A percentile compares a stretch with the other conserved stretches of the same genome.
Conservation (phyloP, 345 rosid species). For the Camelina sativa region DNA sequence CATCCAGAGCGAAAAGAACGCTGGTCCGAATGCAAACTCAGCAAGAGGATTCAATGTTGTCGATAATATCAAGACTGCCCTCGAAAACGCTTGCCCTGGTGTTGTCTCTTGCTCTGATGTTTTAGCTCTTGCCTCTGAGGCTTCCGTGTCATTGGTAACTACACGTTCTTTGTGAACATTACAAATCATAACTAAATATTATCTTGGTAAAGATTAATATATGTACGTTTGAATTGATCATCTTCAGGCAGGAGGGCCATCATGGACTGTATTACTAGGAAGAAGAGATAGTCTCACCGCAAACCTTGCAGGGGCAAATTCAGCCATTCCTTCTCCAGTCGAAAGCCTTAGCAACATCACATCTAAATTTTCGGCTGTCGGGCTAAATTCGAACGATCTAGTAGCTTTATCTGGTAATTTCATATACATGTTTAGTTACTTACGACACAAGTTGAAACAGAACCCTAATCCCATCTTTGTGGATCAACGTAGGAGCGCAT, state of each 20-base stretch:
- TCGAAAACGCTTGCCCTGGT: slow-evolving; percentile 69
- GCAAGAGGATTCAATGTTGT: slow-evolving; percentile 68
- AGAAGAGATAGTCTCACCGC: slow-evolving; percentile 48
- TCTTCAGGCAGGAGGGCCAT: slow-evolving; percentile 47
- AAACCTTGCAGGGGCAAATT: slow-evolving; percentile 31
- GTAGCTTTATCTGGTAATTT: slow-evolving; percentile 43
- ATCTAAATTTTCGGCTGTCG: slow-evolving; percentile 35
- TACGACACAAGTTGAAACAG: background rate
- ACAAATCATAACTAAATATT: background rate
- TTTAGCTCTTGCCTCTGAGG: slow-evolving; percentile 71
- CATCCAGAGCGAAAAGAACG: slow-evolving; percentile 68
- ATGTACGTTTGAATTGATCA: slow-evolving; percentile 14
- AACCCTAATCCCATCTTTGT: slow-evolving; percentile 4
- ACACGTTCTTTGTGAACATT: background rate
- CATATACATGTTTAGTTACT: slow-evolving; percentile 16
- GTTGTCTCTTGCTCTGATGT: slow-evolving; percentile 82
- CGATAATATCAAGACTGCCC: slow-evolving; percentile 69
- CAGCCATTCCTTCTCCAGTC: slow-evolving; percentile 39
- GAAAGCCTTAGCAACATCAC: slow-evolving; percentile 39
- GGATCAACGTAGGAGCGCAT: slow-evolving; percentile 57
- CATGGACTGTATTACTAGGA: slow-evolving; percentile 43
- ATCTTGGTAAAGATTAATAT: background rate
- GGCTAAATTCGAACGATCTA: slow-evolving; percentile 40
- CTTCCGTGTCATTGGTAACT: slow-evolving; percentile 65
- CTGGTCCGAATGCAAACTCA: slow-evolving; percentile 57